Evolutionary conservation across 805 yeast species (phyloP).

Genomic region (Yarrowia sp.): DNA sequence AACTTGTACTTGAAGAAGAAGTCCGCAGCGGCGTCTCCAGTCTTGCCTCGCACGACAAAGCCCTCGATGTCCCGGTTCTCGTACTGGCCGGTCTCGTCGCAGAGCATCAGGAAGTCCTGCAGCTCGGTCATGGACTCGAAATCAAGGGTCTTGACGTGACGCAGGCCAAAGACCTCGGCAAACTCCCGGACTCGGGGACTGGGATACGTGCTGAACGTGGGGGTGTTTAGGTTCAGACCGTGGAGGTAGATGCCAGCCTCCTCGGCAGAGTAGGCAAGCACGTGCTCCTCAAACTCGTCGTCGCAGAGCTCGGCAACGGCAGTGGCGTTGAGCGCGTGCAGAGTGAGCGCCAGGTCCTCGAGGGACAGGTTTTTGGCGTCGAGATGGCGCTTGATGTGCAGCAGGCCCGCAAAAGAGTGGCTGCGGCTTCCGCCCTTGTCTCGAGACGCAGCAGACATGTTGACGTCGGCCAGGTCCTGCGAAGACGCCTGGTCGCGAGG

Average conservation of each 20-base stretch:
- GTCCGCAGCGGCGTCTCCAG: slow-evolving; percentile 39
- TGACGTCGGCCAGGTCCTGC: neutral
- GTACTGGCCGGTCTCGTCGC: slow-evolving; percentile 67
- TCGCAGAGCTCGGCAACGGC: slow-evolving; percentile 94
- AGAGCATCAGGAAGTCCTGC: slow-evolving; percentile 51
- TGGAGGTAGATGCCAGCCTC: slow-evolving; percentile 83
- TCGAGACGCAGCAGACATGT: neutral
- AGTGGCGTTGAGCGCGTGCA: slow-evolving; percentile 58
- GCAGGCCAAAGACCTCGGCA: slow-evolving; percentile 70
- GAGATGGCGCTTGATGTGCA: slow-evolving; percentile 56
- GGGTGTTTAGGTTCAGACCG: slow-evolving; percentile 73
- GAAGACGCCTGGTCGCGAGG: neutral
- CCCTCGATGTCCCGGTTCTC: slow-evolving; percentile 82
- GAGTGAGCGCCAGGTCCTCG: slow-evolving; percentile 52
- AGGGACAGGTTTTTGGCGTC: slow-evolving; percentile 41
- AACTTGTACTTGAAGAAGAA: slow-evolving; percentile 91
- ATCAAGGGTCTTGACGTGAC: slow-evolving; percentile 43
- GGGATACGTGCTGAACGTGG: slow-evolving; percentile 61
- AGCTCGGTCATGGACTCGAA: slow-evolving; percentile 46
- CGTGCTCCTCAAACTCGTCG: slow-evolving; percentile 91
- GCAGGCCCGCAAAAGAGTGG: slow-evolving; percentile 75
- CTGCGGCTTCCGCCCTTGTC: slow-evolving; percentile 42
- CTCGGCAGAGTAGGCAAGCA: slow-evolving; percentile 65
- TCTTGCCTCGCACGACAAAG: slow-evolving; percentile 75
- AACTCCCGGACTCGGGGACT: slow-evolving; percentile 59